Evolutionary conservation across 768 basidiomycete species (phyloP).

Genomic region (Strobilomyces confusus): DNA sequence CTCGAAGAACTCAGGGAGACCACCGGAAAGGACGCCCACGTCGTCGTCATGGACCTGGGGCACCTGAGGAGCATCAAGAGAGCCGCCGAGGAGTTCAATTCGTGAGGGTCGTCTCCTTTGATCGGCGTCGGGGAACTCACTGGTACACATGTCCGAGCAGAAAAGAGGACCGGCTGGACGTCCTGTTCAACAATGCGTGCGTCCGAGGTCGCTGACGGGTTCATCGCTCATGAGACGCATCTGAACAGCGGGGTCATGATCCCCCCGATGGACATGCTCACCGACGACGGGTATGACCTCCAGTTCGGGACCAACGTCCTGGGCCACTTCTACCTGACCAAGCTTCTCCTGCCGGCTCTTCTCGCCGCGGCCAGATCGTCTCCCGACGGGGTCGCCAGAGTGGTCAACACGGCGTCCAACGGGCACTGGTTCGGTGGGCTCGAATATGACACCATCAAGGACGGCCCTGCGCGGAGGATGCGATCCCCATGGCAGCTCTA

Average conservation of each 20-base stretch:
- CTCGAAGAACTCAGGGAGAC: conserved; percentile 15
- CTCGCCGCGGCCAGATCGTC: conserved; percentile 28
- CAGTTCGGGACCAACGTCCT: conserved; percentile 40
- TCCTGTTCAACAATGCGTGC: conserved; percentile 32
- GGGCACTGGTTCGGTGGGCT: conserved; percentile 22
- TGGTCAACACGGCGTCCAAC: conserved; percentile 34
- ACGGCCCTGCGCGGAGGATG: conserved; percentile 21
- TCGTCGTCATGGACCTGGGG: conserved; percentile 41
- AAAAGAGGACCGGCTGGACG: conserved; percentile 18
- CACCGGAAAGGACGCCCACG: conserved; percentile 25
- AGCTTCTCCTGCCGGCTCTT: conserved; percentile 34
- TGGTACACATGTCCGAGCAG: conserved; percentile 6
- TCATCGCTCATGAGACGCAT: neutral
- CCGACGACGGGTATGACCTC: conserved; percentile 39
- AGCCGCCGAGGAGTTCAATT: conserved; percentile 38
- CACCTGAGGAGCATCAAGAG: conserved; percentile 35
- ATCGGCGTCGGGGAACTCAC: neutral
- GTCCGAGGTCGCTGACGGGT: neutral
- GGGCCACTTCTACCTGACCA: conserved; percentile 35
- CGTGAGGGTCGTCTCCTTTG: conserved; percentile 18
- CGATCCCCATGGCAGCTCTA: conserved; percentile 8
- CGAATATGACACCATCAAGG: conserved; percentile 27
- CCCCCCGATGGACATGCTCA: conserved; percentile 28
- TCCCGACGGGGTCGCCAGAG: conserved; percentile 30
- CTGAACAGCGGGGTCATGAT: conserved; percentile 30